phyloP scores from a whole-genome alignment of 768 basidiomycete species.

The Dendrothele bispora region DNA sequence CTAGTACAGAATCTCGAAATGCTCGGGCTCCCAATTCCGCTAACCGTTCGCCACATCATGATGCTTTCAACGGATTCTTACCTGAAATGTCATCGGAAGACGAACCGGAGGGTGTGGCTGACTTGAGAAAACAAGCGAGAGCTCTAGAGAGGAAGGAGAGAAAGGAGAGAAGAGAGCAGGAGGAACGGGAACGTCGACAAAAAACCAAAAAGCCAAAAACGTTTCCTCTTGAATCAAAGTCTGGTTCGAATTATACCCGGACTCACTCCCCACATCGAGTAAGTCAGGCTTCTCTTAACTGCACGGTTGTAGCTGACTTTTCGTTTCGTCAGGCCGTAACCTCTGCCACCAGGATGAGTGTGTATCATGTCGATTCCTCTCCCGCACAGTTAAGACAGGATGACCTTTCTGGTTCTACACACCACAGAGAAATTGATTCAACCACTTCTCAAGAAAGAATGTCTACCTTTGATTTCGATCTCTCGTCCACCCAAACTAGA shows the following conservation, averaged over 20 bases:
- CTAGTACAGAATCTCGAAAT: not conserved
- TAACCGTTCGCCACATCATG: no score
- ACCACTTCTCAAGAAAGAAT: no score
- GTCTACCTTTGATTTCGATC: no score
- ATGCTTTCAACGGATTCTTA: not conserved
- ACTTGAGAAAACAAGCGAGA: not conserved
- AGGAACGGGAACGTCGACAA: not conserved
- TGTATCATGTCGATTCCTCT: no score
- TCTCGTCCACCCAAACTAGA: no score
- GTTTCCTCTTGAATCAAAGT: no score
- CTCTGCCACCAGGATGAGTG: no score
- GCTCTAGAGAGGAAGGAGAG: not conserved
- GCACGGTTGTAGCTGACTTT: not conserved
- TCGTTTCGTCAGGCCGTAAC: not conserved
- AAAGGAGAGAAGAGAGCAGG: not conserved
- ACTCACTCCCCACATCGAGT: not conserved
- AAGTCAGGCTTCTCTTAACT: not conserved
- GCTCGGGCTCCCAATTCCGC: not conserved
- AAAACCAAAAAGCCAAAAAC: not conserved
- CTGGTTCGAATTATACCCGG: not conserved
- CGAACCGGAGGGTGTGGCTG: conserved; percentile 3
- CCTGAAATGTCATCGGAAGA: not conserved
- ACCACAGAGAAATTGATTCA: no score
- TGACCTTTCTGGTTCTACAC: no score
- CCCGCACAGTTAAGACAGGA: no score